Evolutionary conservation across 2,329 filamentous ascomycete genomes (phyloP).

Genomic region (Thelonectria rubi): DNA sequence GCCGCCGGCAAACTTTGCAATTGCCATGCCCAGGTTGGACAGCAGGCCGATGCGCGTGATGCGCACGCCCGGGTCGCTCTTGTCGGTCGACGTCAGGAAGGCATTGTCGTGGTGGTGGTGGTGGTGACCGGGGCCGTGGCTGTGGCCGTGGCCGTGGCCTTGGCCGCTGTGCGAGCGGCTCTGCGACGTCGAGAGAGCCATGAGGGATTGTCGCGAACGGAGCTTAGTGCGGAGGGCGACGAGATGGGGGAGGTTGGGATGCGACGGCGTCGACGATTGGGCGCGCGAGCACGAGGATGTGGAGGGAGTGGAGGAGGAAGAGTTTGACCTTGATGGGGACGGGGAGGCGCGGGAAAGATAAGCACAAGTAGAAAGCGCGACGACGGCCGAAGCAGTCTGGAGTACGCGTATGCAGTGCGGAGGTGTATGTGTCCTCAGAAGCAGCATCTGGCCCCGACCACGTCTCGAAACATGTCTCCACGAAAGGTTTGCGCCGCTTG

Average conservation of each 20-base stretch:
- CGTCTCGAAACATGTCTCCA: slow-evolving; percentile 38
- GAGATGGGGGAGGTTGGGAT: slow-evolving; percentile 37
- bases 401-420: slow-evolving; percentile 37
- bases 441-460: slow-evolving; percentile 37
- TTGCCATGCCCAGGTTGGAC: slow-evolving; percentile 92
- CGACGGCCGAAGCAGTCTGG: slow-evolving; percentile 37
- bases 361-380: slow-evolving; percentile 39
- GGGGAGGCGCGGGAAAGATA: slow-evolving; percentile 38
- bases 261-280: slow-evolving; percentile 19
- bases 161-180: slow-evolving; percentile 45
- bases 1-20: slow-evolving; percentile 91
- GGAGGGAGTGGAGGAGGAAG: slow-evolving; percentile 23
- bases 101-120: slow-evolving; percentile 90
- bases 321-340: slow-evolving; percentile 12
- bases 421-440: slow-evolving; percentile 37
- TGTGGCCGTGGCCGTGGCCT: slow-evolving; percentile 37
- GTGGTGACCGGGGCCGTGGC: slow-evolving; percentile 31
- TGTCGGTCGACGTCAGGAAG: slow-evolving; percentile 88
- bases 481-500: slow-evolving; percentile 21
- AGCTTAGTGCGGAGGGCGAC: slow-evolving; percentile 34
- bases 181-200: slow-evolving; percentile 45
- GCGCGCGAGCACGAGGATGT: slow-evolving; percentile 7
- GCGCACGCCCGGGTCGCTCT: slow-evolving; percentile 73
- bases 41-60: slow-evolving; percentile 69
- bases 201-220: slow-evolving; percentile 32